Evolutionary conservation across 768 basidiomycete species (phyloP), one percentile per base, ranked within the genome.

Genomic region (Pleurotus eryngii): DNA sequence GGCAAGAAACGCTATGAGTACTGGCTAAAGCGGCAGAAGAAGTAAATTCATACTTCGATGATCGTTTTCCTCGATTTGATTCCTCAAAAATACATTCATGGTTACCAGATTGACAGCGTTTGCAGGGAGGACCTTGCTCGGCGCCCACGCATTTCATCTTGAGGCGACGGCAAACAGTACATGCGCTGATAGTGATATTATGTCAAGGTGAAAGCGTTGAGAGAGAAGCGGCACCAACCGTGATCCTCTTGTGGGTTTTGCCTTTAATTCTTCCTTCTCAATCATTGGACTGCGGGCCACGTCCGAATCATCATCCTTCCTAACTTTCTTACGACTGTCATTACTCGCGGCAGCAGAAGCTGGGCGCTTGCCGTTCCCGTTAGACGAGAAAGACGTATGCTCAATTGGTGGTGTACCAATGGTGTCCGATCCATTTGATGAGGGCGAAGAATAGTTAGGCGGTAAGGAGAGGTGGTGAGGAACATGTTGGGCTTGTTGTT

Each of bases 41-140:
- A 43, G 49, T 45, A 42, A 54, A 51, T 18, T 64, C 81, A 61
- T 71, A 92, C 91, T 91, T 92, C 55, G 88, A 82, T 18, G 89
- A 84, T 9, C 92, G 85, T 70, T 95, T 96, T 42, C 97, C 97
- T 48, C 97, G 83, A 68, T 98, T 95, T 1, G 90, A 93, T 69
- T 98, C 96, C 74, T 98, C 95, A 61, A 99, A 98, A 45, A 97
- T 83, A 67, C 97, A 99, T 63, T 96, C 92, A 65, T 95, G 90
- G 62, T 83, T 83, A 17, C 90, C 87, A 0, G 84, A 66, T 46
- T 75, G 72, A 65, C 94, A 97, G 18, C 94, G 87, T 66, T 94
- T 95, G 76, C 94, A 97, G 0, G 94, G 92, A 0, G 90, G 90
- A 0, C 93, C 94, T 40, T 93, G 83, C 69, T 95, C 94, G 2